phyloP scores from a whole-genome alignment of 768 basidiomycete genomes.

The Artomyces pyxidatus region DNA sequence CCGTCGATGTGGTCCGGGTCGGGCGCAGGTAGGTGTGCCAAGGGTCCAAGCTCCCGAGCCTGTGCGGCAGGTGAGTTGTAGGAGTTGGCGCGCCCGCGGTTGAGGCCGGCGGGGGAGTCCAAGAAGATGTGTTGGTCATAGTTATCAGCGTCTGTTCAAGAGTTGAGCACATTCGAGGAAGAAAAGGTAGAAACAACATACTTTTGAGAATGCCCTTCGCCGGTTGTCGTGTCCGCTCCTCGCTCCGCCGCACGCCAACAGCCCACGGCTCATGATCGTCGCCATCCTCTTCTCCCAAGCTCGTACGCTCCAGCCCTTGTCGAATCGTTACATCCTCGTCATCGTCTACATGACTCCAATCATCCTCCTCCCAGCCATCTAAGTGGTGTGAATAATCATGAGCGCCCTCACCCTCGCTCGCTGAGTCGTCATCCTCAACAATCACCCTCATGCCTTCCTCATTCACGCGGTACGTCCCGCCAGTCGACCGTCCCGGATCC shows the following conservation, averaged over 20 bases:
- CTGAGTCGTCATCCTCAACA: slow-evolving; percentile 61
- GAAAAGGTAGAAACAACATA: too few species aligned
- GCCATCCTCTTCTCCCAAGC: slow-evolving; percentile 43
- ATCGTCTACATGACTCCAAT: slow-evolving; percentile 61
- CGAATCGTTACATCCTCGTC: slow-evolving; percentile 74
- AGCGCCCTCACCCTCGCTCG: slow-evolving; percentile 38
- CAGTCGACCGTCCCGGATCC: slow-evolving; percentile 36
- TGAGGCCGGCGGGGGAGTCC: slow-evolving; percentile 32
- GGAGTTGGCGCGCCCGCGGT: slow-evolving; percentile 74
- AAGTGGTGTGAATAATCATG: slow-evolving; percentile 28
- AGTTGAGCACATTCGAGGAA: too few species aligned
- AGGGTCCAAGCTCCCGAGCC: slow-evolving; percentile 58
- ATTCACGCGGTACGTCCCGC: slow-evolving; percentile 35
- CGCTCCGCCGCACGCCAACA: slow-evolving; percentile 58
- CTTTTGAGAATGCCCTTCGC: slow-evolving; percentile 86
- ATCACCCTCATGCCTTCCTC: slow-evolving; percentile 62
- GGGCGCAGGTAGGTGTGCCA: slow-evolving; percentile 74
- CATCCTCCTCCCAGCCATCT: slow-evolving; percentile 75
- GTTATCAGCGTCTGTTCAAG: slow-evolving; percentile 50
- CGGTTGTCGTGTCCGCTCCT: slow-evolving; percentile 59
- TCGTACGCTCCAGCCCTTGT: slow-evolving; percentile 41
- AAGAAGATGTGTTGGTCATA: slow-evolving; percentile 60
- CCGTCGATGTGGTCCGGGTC: slow-evolving; percentile 86
- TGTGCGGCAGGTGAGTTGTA: slow-evolving; percentile 51
- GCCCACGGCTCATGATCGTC: slow-evolving; percentile 73